Evolutionary conservation across 2,329 filamentous ascomycete genomes (phyloP), one percentile per base, ranked within the genome.

Genomic region (Spiromastix sp.): DNA sequence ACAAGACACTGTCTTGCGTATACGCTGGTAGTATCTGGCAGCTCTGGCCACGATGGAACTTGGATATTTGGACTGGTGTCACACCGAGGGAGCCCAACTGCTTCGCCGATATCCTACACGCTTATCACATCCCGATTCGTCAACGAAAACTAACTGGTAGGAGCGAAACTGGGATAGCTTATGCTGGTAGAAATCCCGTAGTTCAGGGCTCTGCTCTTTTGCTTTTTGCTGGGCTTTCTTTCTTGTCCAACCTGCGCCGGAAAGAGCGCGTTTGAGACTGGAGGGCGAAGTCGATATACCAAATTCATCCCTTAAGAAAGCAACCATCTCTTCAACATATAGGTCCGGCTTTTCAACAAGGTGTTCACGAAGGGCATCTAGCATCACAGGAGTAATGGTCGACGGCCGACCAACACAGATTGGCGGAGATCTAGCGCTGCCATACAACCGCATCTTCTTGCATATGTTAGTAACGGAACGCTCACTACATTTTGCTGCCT

Each of bases 101-200:
- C 43, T 59, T 11, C 51, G 44, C 34, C 57, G 44, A 36, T 50
- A 54, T 8, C 56, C 50, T 39, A 50, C 45, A 12, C 46, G 45
- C 40, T 54, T 60, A 38, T 63, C 51, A 43, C 47, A 60, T 3
- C 56, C 51, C 39, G 60, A 61, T 42, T 64, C 49, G 38, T 63
- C 51, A 20, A 59, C 45, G 35, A 46, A 62, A 7, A 63, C 49
- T 8, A 59, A 42, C 18, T 61, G 48, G 38, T 58, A 55, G 1
- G 50, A 56, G 8, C 41, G 38, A 35, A 56, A 57, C 2, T 44
- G 39, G 3, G 52, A 56, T 9, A 59, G 30, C 5, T 52, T 51
- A 38, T 59, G 38, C 17, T 55, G 45, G 39, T 61, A 60, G 17
- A 48, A 45, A 39, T 58, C 54, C 44, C 50, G 48, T 36, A 63